Evolutionary conservation across 108 stramenopile species (phyloP), one percentile per base, ranked within the genome.

Genomic region (Pelagomonas calceolata): DNA sequence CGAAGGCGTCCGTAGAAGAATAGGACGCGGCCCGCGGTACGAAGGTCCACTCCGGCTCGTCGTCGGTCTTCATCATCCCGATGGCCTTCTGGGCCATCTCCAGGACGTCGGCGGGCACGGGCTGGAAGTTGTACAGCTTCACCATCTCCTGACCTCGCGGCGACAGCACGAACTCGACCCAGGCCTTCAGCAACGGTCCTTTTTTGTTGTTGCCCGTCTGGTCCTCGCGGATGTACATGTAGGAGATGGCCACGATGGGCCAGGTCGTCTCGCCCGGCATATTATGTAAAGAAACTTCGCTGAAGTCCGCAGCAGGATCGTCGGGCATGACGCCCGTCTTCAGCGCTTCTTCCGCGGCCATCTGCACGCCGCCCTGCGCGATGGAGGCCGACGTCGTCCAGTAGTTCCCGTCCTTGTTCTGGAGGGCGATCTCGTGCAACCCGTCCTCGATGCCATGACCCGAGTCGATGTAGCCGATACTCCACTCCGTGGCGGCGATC

Each of bases 381-480:
- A 77, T 76, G 51, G 87, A 85, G 26, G 83, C 84, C 65, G 74
- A 70, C 35, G 81, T 76, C 71, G 79, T 82, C 67, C 90, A 68
- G 68, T 84, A 86, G 18, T 65, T 69, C 34, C 86, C 87, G 66
- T 83, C 83, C 4, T 70, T 76, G 75, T 94, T 94, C 69, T 68
- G 34, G 43, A 94, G 60, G 17, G 83, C 74, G 37, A 94, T 87
- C 79, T 91, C 90, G 0, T 64, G 63, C 63, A 91, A 67, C n/a
- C 72, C 75, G 35, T 86, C 89, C 30, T 79, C 77, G 60, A 79
- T 76, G 70, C 90, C 92, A 68, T 94, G 92, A 18, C 89, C 89
- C 43, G 82, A 71, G 60, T 91, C 90, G 70, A 93, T 83, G 82
- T 91, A 93, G 4, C 90, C 92, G 65, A 93, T 91, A 29, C 90